Evolutionary conservation across 2,329 filamentous ascomycete genomes (phyloP).

Genomic region (Colletotrichum sansevieriae): DNA sequence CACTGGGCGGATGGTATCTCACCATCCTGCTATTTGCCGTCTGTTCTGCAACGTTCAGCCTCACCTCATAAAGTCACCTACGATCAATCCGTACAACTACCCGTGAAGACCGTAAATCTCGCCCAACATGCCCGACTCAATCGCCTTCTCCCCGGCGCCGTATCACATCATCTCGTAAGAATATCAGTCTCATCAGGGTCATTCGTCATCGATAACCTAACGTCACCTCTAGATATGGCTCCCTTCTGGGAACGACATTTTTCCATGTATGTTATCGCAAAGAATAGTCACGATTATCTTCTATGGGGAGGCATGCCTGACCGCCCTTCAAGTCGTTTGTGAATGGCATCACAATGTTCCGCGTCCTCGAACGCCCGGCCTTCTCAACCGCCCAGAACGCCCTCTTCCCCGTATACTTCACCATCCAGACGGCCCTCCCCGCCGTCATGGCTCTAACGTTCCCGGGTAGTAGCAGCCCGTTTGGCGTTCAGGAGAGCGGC

Average conservation of each 20-base stretch:
- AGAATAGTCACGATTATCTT: not conserved
- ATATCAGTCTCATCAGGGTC: not conserved
- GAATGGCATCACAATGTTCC: slow-evolving; percentile 81
- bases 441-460: slow-evolving; percentile 82
- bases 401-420: slow-evolving; percentile 91
- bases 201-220: slow-evolving; percentile 26
- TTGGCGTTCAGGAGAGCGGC: slow-evolving; percentile 59
- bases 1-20: slow-evolving; percentile 22
- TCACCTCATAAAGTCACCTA: not conserved
- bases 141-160: slow-evolving; percentile 74
- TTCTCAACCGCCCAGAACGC: slow-evolving; percentile 85
- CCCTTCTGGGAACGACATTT: slow-evolving; percentile 86
- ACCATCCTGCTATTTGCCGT: slow-evolving; percentile 14
- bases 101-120: not conserved
- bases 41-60: slow-evolving; percentile 1
- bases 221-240: slow-evolving; percentile 76
- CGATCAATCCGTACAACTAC: not conserved
- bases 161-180: slow-evolving; percentile 82
- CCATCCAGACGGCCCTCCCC: slow-evolving; percentile 82
- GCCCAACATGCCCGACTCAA: slow-evolving; percentile 60
- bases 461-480: slow-evolving; percentile 69
- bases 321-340: slow-evolving; percentile 75
- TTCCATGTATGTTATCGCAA: slow-evolving; percentile 75
- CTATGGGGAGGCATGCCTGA: not conserved
- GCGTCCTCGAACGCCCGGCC: slow-evolving; percentile 79